Base-by-base conservation (phyloP, 768 basidiomycete genomes). In the Cystobasidium onofrii region DNA sequence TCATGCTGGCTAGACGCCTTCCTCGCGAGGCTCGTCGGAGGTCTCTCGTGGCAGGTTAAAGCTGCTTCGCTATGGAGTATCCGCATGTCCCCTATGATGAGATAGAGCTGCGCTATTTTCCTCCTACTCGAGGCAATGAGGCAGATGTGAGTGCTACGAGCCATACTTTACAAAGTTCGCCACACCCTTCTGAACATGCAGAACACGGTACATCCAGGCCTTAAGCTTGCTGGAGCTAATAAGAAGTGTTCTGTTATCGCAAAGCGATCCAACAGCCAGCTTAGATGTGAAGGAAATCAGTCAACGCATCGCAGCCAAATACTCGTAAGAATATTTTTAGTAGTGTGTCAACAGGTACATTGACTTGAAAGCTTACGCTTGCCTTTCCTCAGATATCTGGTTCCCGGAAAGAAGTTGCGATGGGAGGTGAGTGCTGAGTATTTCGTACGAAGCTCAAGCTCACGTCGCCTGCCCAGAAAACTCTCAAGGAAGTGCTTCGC, bases 401-500 rank as follows among this genome's bases (percentile, higher is more conserved):
- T 27, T 18, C n/a, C 29, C 12, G 65, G 65, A 13, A n/a, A 27
- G 31, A 41, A 41, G 10, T 7, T 13, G 25, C 23, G 46, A 29
- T 71, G 69, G 69, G 69, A 71, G 55, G 69, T 71, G 33, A 31
- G 50, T 6, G 4, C 10, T 36, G 34, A 27, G 7, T 23, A 9
- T 12, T 46, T 64, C 9, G n/a, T 36, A 36, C 17, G 29, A 34
- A 15, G 63, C 63, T 41, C 3, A 2, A 23, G 9, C 23, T 39
- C 29, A 29, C 20, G 10, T 23, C 20, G 33, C 20, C n/a, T 29
- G n/a, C 27, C 7, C 34, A 71, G 69, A 71, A 71, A 71, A 36
- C 54, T 4, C 54, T 71, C 54, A 27, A 39, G 25, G 69, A 71
- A 10, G 20, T 25, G 7, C 55, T 71, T 18, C 69, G 69, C 33